phyloP scores from a whole-genome alignment of 257 asterid genomes.

The Anisodus tanguticus region DNA sequence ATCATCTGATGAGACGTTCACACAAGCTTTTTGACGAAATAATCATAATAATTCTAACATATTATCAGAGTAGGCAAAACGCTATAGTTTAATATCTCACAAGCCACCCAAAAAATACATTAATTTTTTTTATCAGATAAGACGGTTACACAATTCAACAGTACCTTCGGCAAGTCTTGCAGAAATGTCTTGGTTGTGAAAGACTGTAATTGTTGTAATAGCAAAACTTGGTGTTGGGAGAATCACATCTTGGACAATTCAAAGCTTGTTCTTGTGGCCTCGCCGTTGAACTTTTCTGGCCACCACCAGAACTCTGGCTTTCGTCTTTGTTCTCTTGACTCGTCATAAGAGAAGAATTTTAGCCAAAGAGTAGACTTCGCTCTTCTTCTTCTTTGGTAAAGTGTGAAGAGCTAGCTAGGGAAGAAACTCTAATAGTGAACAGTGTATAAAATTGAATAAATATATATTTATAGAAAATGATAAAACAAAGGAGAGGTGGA shows the following conservation, averaged over 20 bases:
- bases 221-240: conserved; percentile 88
- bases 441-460: conserved; percentile 7
- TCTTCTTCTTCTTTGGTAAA: background rate
- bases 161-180: conserved; percentile 84
- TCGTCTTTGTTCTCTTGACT: conserved; percentile 46
- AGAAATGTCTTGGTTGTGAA: conserved; percentile 89
- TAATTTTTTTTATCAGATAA: background rate
- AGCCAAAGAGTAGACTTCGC: background rate
- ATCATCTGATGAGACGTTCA: background rate
- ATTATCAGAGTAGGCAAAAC: background rate
- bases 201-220: conserved; percentile 95
- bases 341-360: background rate
- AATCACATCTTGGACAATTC: conserved; percentile 91
- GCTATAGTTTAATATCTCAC: background rate
- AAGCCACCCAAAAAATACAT: background rate
- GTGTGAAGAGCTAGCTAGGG: background rate
- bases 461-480: conserved; percentile 16
- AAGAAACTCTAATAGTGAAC: conserved; percentile 26
- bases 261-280: conserved; percentile 54
- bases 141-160: background rate
- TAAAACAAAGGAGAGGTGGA: conserved; percentile 24
- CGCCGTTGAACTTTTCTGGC: conserved; percentile 35
- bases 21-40: background rate
- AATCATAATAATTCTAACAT: background rate
- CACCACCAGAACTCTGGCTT: conserved; percentile 42